These are phyloP conservation scores for Plasmodium coatneyi DNA, from an alignment of 169 alveolate genomes.

Conservation along the genomic window DNA sequence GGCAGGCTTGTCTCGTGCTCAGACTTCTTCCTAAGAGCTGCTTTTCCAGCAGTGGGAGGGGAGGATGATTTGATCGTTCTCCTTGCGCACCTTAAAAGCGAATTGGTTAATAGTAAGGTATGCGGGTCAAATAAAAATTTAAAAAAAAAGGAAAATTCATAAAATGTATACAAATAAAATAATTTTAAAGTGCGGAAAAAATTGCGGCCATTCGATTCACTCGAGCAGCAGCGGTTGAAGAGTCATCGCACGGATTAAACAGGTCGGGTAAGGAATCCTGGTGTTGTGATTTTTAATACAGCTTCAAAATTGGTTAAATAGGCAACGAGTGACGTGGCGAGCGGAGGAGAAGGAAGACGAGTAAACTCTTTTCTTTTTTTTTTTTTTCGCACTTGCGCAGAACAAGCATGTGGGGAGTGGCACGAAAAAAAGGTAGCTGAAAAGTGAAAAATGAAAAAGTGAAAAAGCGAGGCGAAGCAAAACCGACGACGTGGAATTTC, in stretches of 20 bases:
- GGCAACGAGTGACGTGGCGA: not conserved
- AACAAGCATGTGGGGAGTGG: not conserved
- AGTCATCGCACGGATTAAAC: not conserved
- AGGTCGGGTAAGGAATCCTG: not conserved
- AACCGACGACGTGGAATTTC: not conserved
- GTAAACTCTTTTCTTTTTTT: not conserved
- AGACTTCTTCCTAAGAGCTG: not conserved
- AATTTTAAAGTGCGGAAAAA: not conserved
- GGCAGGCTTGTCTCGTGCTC: not conserved
- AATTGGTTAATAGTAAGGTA: not conserved
- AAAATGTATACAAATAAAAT: not conserved
- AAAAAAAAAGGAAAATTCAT: not conserved
- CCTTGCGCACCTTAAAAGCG: not conserved
- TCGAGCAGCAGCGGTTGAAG: not conserved
- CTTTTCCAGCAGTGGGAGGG: not conserved
- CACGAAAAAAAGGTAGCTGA: not conserved
- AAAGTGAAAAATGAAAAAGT: not conserved
- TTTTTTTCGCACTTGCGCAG: not conserved
- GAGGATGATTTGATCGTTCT: not conserved
- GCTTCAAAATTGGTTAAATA: not conserved
- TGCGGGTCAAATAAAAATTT: not conserved
- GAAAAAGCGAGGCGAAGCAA: not conserved
- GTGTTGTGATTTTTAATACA: not conserved
- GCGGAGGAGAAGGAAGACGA: not conserved
- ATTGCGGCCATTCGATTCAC: not conserved